Conservation (phyloP, 306 rosid species). For the Ochetophila trinervis region DNA sequence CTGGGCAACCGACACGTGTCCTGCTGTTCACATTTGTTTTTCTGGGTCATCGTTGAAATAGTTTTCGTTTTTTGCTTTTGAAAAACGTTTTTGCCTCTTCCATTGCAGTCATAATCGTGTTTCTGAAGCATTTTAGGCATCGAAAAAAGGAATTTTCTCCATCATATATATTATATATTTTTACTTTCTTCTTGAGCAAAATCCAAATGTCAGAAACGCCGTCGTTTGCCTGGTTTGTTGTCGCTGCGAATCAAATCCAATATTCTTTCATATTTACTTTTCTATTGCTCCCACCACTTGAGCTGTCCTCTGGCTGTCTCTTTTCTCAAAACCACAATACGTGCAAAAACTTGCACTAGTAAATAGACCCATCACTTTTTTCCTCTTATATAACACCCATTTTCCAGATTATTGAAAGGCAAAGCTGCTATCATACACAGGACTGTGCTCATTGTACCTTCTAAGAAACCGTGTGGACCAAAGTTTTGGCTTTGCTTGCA, state of each 20-base stretch:
- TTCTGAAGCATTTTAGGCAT: neutral
- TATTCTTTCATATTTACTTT: neutral
- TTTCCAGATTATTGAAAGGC: too few species aligned
- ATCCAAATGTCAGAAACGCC: neutral
- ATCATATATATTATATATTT: too few species aligned
- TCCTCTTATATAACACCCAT: neutral
- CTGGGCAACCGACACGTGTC: slow-evolving; percentile 19
- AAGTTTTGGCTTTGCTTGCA: neutral
- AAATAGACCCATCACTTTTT: slow-evolving; percentile 13
- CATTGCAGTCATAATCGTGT: neutral
- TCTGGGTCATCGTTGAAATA: too few species aligned
- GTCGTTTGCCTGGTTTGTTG: neutral
- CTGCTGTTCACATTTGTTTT: neutral
- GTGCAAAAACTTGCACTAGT: slow-evolving; percentile 3
- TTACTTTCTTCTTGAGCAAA: neutral
- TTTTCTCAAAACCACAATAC: slow-evolving; percentile 17
- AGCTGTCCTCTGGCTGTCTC: slow-evolving; percentile 35
- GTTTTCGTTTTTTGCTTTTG: neutral
- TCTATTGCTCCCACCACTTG: slow-evolving; percentile 1
- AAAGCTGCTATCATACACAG: neutral
- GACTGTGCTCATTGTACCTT: neutral
- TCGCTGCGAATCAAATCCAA: neutral
- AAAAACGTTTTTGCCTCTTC: too few species aligned
- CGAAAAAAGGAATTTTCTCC: too few species aligned
- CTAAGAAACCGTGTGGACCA: slow-evolving; percentile 17